Conservation (phyloP, 1,284 basidiomycete genomes). For the Phylloporus sp. region DNA sequence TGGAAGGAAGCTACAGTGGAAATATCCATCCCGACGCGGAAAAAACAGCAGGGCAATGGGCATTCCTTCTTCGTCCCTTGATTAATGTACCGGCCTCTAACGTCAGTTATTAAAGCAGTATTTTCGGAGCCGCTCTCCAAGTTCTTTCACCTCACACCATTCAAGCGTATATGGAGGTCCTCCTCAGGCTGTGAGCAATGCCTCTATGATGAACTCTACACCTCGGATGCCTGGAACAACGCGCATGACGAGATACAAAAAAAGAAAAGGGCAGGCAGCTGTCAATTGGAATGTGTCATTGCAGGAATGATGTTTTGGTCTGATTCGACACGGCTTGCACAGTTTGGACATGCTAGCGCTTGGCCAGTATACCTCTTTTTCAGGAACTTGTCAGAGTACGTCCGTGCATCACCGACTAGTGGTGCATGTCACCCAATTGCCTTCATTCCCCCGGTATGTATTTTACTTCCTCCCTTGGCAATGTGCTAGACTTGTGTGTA, state of each 20-base stretch:
- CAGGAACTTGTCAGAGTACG: constrained; percentile 10
- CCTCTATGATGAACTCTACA: constrained; percentile 4
- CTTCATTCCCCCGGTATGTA: constrained; percentile 37
- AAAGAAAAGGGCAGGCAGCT: background rate
- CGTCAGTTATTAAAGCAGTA: background rate
- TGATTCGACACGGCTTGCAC: background rate
- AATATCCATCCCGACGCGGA: background rate
- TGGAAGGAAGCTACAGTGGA: background rate
- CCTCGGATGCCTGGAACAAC: background rate
- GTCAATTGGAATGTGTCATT: constrained; percentile 3
- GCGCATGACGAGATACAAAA: background rate
- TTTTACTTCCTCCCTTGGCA: background rate
- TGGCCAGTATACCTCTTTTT: constrained; percentile 2
- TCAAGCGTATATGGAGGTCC: constrained; percentile 2
- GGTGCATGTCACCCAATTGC: constrained; percentile 40
- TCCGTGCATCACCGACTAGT: constrained; percentile 13
- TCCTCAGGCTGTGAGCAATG: background rate
- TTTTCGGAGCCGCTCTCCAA: background rate
- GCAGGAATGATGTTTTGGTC: constrained; percentile 8
- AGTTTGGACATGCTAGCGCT: background rate
- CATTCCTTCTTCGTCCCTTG: background rate
- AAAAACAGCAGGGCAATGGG: background rate
- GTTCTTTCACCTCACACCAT: background rate
- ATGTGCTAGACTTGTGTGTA: background rate
- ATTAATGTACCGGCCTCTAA: background rate